These are phyloP conservation scores for Yamadazyma insecticola DNA, from an alignment of 805 yeast species.

Conservation along the genomic window DNA sequence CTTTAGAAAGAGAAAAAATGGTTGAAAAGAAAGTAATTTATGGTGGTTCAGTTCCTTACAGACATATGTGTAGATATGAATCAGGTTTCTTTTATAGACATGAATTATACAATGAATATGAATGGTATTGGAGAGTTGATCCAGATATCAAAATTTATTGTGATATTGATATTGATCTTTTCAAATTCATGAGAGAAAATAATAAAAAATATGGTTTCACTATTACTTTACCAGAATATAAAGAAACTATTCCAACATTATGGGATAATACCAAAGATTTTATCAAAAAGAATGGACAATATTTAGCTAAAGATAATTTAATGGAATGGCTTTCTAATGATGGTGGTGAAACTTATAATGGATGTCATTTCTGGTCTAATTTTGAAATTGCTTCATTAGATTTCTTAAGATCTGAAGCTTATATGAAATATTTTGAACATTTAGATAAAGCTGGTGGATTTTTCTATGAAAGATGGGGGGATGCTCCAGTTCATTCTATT, in stretches of 20 bases:
- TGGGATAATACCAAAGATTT: slow-evolving; percentile 77
- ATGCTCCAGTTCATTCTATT: slow-evolving; percentile 87
- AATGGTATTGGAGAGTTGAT: slow-evolving; percentile 94
- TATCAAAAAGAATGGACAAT: slow-evolving; percentile 54
- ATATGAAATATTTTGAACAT: slow-evolving; percentile 62
- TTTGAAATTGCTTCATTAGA: slow-evolving; percentile 75
- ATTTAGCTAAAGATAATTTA: slow-evolving; percentile 58
- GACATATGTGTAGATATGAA: slow-evolving; percentile 92
- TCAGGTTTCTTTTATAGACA: slow-evolving; percentile 87
- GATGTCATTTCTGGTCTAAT: slow-evolving; percentile 91
- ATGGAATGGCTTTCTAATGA: slow-evolving; percentile 68
- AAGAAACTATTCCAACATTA: slow-evolving; percentile 78
- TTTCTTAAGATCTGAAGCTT: slow-evolving; percentile 73
- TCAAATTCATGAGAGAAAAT: slow-evolving; percentile 70
- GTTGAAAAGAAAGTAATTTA: slow-evolving; percentile 54
- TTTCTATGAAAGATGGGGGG: slow-evolving; percentile 93
- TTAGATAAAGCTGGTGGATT: slow-evolving; percentile 86
- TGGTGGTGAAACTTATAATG: slow-evolving; percentile 63
- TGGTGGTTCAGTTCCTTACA: slow-evolving; percentile 70
- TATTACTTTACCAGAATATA: slow-evolving; percentile 75
- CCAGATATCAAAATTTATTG: slow-evolving; percentile 79
- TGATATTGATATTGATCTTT: slow-evolving; percentile 85
- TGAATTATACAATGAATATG: slow-evolving; percentile 67
- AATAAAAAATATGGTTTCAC: slow-evolving; percentile 85
- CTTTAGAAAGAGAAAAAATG: slow-evolving; percentile 56